Base-by-base conservation (phyloP, 2,329 filamentous ascomycete genomes). In the Cladosporium sp. region DNA sequence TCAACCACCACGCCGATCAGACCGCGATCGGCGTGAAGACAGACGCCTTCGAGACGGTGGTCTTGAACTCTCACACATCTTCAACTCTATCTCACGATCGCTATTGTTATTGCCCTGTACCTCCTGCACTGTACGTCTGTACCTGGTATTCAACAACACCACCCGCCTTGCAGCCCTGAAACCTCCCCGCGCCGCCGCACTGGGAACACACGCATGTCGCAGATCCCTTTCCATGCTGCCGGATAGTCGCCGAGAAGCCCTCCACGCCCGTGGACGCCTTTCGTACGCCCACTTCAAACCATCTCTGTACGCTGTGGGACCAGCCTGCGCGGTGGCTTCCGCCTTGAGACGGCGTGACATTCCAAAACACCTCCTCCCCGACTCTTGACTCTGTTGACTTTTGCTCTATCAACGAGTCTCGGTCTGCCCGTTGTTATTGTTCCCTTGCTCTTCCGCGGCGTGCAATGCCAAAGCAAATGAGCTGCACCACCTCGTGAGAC, bases 401-500 rank as follows among this genome's bases (percentile, higher is more conserved):
- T 44, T 21, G 24, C 57, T 44, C 36, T 21, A 1, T 1, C 36
- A 15, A 59, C 28, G 12, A 28, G 38, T 26, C 57, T 59, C 57
- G 57, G 21, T 21, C 21, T 59, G 41, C 2, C 34, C 14, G 12
- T 7, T 55, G 28, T 32, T 55, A 30, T 55, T 21, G 24, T 32
- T 55, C 28, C 8, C 28, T 30, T 54, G 52, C 26, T 15, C 52
- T 8, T 55, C 52, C 28, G 28, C 52, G 28, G 52, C 26, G 10
- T 32, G n/a, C 52, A 11, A 55, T 32, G 28, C 18, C 28, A 26
- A 28, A 21, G 59, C 28, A 49, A 61, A 61, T 51, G 59, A 61
- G 18, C 38, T 51, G 41, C 28, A 61, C 58, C 14, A 60, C 58
- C 58, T 60, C 38, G 28, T 60, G 58, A 51, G 58, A 60, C 58